Conservation (phyloP, 2,329 filamentous ascomycete genomes). For the Penicillium sp. region DNA sequence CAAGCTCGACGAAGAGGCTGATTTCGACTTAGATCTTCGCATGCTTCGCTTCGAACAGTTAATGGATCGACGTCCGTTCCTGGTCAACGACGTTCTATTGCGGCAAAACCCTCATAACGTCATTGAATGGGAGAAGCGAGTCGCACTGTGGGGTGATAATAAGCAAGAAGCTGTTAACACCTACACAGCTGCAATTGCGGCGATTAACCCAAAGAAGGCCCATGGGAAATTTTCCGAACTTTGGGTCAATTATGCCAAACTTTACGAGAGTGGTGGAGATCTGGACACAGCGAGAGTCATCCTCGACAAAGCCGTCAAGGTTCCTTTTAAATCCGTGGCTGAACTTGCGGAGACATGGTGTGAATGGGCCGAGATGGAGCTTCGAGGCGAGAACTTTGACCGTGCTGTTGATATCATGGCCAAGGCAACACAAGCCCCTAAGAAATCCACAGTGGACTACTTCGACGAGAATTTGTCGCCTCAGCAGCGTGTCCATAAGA, state of each 20-base stretch:
- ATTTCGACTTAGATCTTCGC: slow-evolving; percentile 92
- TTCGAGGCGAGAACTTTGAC: slow-evolving; percentile 94
- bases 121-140: slow-evolving; percentile 93
- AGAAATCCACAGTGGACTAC: slow-evolving; percentile 97
- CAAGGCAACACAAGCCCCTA: slow-evolving; percentile 95
- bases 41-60: slow-evolving; percentile 98
- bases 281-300: slow-evolving; percentile 85
- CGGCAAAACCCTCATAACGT: slow-evolving; percentile 97
- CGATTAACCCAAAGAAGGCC: slow-evolving; percentile 92
- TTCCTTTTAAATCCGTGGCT: slow-evolving; percentile 95
- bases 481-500: slow-evolving; percentile 97
- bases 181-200: slow-evolving; percentile 90
- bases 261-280: slow-evolving; percentile 89
- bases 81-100: slow-evolving; percentile 92
- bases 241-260: slow-evolving; percentile 96
- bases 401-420: slow-evolving; percentile 94
- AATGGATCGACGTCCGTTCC: slow-evolving; percentile 94
- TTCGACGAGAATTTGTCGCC: slow-evolving; percentile 94
- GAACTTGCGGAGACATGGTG: slow-evolving; percentile 99
- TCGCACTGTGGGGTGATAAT: slow-evolving; percentile 95
- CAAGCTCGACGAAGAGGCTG: slow-evolving; percentile 76
- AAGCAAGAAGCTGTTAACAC: slow-evolving; percentile 89
- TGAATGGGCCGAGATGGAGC: slow-evolving; percentile 98
- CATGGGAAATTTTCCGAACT: slow-evolving; percentile 91
- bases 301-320: slow-evolving; percentile 97